Evolutionary conservation across 768 basidiomycete genomes (phyloP).

Genomic region (Fomitopsis pulvina): DNA sequence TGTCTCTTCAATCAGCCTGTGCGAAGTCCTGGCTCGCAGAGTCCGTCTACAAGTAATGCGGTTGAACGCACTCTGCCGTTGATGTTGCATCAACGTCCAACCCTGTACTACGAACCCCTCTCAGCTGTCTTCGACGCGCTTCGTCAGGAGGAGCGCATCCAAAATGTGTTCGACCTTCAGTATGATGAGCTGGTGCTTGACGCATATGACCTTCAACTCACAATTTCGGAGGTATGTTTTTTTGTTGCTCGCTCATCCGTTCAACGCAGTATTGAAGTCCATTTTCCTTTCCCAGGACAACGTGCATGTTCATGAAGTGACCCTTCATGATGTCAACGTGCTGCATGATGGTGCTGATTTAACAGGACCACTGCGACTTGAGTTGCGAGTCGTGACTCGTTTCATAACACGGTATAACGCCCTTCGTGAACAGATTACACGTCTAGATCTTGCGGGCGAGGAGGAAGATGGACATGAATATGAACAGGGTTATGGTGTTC

Average conservation of each 20-base stretch:
- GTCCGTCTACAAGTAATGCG: slow-evolving; percentile 9
- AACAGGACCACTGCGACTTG: slow-evolving; percentile 56
- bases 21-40: slow-evolving; percentile 11
- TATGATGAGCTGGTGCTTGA: slow-evolving; percentile 64
- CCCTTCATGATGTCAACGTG: slow-evolving; percentile 65
- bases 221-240: slow-evolving; percentile 53
- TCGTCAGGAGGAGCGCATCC: slow-evolving; percentile 52
- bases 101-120: slow-evolving; percentile 73
- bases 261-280: background rate
- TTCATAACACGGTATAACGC: slow-evolving; percentile 62
- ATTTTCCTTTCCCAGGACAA: slow-evolving; percentile 46
- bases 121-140: slow-evolving; percentile 65
- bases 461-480: background rate
- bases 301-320: slow-evolving; percentile 58
- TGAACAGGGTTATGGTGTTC: background rate
- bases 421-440: slow-evolving; percentile 51
- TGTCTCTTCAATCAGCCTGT: slow-evolving; percentile 53
- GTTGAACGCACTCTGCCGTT: slow-evolving; percentile 20
- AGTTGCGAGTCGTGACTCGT: slow-evolving; percentile 45
- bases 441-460: slow-evolving; percentile 22
- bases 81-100: slow-evolving; percentile 57
- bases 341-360: slow-evolving; percentile 62
- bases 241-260: background rate
- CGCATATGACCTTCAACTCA: slow-evolving; percentile 62
- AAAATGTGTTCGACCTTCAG: slow-evolving; percentile 36